These are phyloP conservation scores for Monilinia fructicola DNA, from an alignment of 2,329 filamentous ascomycete genomes.

Conservation along the genomic window DNA sequence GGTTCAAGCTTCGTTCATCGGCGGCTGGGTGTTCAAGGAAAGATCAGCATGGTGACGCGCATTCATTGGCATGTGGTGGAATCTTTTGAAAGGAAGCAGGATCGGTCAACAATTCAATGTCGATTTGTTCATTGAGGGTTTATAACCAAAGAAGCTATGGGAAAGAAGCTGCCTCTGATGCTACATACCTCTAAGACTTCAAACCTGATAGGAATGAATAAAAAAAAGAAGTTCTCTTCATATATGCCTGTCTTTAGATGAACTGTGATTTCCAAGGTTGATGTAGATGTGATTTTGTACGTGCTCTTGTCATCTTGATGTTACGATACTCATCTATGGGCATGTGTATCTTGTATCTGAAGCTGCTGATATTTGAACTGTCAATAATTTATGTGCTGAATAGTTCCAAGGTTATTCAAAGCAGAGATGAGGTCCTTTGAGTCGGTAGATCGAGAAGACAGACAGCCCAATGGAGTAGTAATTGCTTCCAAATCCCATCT, in stretches of 20 bases:
- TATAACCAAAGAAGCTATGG: conserved; percentile 37
- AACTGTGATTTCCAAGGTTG: not conserved
- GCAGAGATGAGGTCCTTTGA: not conserved
- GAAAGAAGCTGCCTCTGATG: conserved; percentile 40
- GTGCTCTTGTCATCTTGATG: too few relatives aligned
- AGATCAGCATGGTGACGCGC: conserved; percentile 41
- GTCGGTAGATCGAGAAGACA: not conserved
- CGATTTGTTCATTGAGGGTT: conserved; percentile 41
- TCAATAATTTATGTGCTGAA: too few relatives aligned
- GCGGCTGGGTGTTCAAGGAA: conserved; percentile 41
- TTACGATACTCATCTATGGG: too few relatives aligned
- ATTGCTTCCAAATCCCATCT: not conserved
- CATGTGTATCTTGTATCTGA: too few relatives aligned
- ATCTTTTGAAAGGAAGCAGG: conserved; percentile 39
- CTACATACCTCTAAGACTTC: conserved; percentile 38
- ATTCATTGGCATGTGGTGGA: conserved; percentile 41
- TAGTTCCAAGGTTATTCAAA: too few relatives aligned
- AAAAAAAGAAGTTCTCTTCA: conserved; percentile 40
- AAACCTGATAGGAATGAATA: conserved; percentile 29
- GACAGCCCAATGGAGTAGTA: too few relatives aligned
- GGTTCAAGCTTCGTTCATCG: conserved; percentile 37
- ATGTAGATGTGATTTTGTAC: not conserved
- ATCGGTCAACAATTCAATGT: conserved; percentile 38
- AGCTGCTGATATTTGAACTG: too few relatives aligned
- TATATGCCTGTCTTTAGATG: not conserved